These are phyloP conservation scores for Eucalyptus lansdowneana DNA, from an alignment of 345 rosid genomes.

Conservation along the genomic window DNA sequence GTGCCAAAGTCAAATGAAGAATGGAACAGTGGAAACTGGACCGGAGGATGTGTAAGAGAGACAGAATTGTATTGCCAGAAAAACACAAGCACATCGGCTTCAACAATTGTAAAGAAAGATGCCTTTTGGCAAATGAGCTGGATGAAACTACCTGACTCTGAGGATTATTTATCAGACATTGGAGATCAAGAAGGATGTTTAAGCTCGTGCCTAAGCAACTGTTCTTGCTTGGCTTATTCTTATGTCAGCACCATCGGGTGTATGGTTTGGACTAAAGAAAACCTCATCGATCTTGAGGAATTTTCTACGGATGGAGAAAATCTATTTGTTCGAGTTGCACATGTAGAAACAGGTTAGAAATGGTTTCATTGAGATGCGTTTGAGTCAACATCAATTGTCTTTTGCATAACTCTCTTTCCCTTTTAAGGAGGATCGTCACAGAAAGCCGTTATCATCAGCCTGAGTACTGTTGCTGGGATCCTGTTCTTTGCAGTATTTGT, in stretches of 20 bases:
- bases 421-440: neutral
- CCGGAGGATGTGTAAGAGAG: constrained; percentile 10
- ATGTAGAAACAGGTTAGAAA: neutral
- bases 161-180: neutral
- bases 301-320: neutral
- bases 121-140: neutral
- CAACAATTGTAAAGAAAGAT: neutral
- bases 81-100: neutral
- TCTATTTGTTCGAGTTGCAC: neutral
- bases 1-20: neutral
- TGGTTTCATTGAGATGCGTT: too few species aligned
- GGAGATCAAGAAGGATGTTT: neutral
- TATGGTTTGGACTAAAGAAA: neutral
- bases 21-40: constrained; percentile 1
- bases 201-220: constrained; percentile 12
- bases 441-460: neutral
- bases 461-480: neutral
- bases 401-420: neutral
- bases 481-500: neutral
- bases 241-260: neutral
- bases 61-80: neutral
- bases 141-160: neutral
- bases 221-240: neutral
- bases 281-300: neutral
- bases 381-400: neutral